Base-by-base conservation (phyloP, 2,329 filamentous ascomycete species). In the Cladosporium sp. region DNA sequence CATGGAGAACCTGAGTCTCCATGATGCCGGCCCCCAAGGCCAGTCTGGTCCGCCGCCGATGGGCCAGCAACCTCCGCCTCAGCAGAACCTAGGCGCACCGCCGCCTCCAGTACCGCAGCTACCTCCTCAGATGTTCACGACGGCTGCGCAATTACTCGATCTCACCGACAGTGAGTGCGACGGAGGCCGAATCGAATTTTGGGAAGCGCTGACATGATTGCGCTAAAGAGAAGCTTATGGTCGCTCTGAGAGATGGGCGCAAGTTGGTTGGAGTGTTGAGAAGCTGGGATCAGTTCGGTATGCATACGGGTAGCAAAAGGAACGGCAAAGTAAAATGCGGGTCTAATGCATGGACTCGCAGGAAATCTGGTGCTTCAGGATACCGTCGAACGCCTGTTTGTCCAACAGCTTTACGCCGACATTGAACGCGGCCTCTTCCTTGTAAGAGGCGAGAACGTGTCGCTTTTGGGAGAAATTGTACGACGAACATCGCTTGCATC, bases 241-340 rank as follows among this genome's bases (percentile, higher is more conserved):
- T 97, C 51, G 84, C 91, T 41, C 80, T 99, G 50, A 86, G 93
- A 60, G 93, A 99, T 67, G 93, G 95, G 55, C 83, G 92, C 62
- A 97, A 97, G 73, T 77, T 97, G 59, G 88, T 95, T 60, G 93
- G 93, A 24, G 88, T 97, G 41, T 73, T 99, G 60, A 80, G 93
- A 64, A 95, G 89, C 61, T 99, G 93, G 89, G 93, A 99, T 72
- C 93, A 99, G 71, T 97, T 96, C 66, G 92, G 91, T 96, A 84
- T 9, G 61, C 24, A 20, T 27, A 27, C 9, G 22, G 22, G 52
- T 19, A 34, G 39, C 19, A 39, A 20, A 47, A n/a, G 40, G 34
- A 30, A 20, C 24, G 4, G 29, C 39, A 22, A 30, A 38, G 20
- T 27, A 11, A 19, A 48, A 40, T 51, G 27, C 34, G 15, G 19